Percentiles rank a stretch among this genome's conserved stretches.
Conservation (phyloP, 2,329 filamentous ascomycete species). For the Tympanopsis confertula region DNA sequence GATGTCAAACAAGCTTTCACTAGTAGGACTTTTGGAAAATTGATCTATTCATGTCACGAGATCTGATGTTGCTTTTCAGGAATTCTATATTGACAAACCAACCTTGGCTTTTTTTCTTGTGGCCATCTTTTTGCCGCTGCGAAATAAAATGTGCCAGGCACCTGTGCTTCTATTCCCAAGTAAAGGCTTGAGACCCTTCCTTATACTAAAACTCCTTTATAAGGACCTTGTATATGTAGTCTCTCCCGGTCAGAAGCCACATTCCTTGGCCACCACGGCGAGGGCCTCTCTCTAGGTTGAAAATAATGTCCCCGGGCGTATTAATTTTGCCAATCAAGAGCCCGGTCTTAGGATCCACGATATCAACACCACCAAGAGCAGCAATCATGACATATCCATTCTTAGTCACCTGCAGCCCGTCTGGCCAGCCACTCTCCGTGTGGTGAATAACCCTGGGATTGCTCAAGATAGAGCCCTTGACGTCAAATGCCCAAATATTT, state of each 20-base stretch:
- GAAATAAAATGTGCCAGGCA: too few relatives aligned
- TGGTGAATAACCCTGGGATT: conserved; percentile 1
- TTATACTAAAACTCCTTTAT: too few relatives aligned
- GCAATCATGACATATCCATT: background rate
- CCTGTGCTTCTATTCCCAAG: too few relatives aligned
- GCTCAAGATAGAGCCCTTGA: background rate
- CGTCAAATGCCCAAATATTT: conserved; percentile 3
- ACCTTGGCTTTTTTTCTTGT: too few relatives aligned
- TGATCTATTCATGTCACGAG: too few relatives aligned
- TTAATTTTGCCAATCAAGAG: conserved; percentile 2
- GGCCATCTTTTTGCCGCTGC: too few relatives aligned
- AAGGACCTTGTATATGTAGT: conserved; percentile 2
- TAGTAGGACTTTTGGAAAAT: too few relatives aligned
- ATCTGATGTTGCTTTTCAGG: too few relatives aligned
- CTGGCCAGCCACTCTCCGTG: conserved; percentile 2
- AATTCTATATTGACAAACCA: too few relatives aligned
- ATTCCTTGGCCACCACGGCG: conserved; percentile 1
- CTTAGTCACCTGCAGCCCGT: conserved; percentile 2
- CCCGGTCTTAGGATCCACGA: conserved; percentile 1
- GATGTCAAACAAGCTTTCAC: too few relatives aligned
- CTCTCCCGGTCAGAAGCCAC: conserved; percentile 1
- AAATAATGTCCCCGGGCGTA: conserved; percentile 1
- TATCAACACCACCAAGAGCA: conserved; percentile 1
- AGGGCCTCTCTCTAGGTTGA: conserved; percentile 2
- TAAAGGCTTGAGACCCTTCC: too few relatives aligned